Evolutionary conservation across 305 asterid species (phyloP).

Genomic region (Solanum hybrid): DNA sequence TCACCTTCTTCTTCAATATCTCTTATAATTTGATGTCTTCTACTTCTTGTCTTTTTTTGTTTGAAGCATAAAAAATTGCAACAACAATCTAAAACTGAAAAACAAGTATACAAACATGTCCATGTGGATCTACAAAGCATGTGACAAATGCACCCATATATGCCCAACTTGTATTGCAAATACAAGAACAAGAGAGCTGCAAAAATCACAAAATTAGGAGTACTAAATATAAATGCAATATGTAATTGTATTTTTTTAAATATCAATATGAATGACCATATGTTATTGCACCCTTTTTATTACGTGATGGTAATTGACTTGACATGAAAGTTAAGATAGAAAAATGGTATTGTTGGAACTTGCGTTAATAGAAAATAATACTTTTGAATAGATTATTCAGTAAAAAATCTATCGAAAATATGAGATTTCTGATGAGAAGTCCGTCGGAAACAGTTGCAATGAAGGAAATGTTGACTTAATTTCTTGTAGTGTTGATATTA

Average conservation of each 20-base stretch:
- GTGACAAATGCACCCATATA: constrained; percentile 46
- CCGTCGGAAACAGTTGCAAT: not conserved
- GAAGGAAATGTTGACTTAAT: not conserved
- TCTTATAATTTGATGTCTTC: constrained; percentile 7
- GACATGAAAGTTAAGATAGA: not conserved
- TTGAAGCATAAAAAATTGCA: constrained; percentile 46
- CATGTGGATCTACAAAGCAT: not conserved
- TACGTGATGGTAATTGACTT: not conserved
- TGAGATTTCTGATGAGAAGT: not conserved
- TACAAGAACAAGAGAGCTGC: constrained; percentile 68
- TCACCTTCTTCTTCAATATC: not conserved
- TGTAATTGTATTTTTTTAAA: not conserved
- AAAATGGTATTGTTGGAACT: not conserved
- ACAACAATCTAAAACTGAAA: constrained; percentile 36
- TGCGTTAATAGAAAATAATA: not conserved
- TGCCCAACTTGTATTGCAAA: constrained; percentile 55
- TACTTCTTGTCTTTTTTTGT: constrained; percentile 23
- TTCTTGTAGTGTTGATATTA: not conserved
- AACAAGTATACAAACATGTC: constrained; percentile 23
- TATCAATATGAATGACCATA: not conserved
- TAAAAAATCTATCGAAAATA: not conserved
- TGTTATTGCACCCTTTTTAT: not conserved
- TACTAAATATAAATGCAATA: not conserved
- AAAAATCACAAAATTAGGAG: not conserved
- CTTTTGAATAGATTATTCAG: not conserved